Evolutionary conservation across 1,284 basidiomycete genomes (phyloP), one percentile per base, ranked within the genome.

Genomic region (Leccinum variabile): DNA sequence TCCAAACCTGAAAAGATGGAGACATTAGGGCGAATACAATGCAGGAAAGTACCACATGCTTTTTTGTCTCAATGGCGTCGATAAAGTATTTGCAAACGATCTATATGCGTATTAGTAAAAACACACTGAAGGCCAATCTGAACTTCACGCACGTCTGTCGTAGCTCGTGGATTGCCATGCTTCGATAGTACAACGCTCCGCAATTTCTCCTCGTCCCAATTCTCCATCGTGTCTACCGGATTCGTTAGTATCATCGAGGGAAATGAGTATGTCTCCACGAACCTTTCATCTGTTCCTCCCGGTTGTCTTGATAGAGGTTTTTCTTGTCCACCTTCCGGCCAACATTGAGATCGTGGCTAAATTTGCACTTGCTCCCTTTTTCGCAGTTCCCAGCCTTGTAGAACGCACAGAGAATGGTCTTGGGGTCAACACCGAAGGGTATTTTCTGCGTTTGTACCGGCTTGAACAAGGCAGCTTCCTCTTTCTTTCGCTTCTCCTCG

Each of bases 61-160:
- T 95, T 74, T 94, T 89, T 11, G 85, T 84, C 76, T 99, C 97
- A 73, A 99, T 97, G 30, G 97, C 97, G 73, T 98, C 90, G 67
- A 99, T 91, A 74, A 99, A 99, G 79, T 81, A 89, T 79, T 97
- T 98, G 88, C 97, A 98, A 9, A 98, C 96, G 72, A 98, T 97
- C 94, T 94, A 68, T 16, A 59, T 18, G 57, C 33, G 44, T 44
- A 52, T 54, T 64, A 68, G 44, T 54, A 52, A 59, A 44, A 25
- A 33, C 37, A 16, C 54, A 59, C 33, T 56, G 52, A 57, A 53
- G 9, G 11, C 0, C 16, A 41, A 32, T 35, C 66, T 53, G 25
- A 53, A 30, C 50, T 37, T 33, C 10, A 73, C 89, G 64, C 72
- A 94, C 93, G 75, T 97, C 95, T 53, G 97, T 99, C 3, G 90